phyloP scores from a whole-genome alignment of 2,329 filamentous ascomycete genomes.

The Corniculantispora saksenae region DNA sequence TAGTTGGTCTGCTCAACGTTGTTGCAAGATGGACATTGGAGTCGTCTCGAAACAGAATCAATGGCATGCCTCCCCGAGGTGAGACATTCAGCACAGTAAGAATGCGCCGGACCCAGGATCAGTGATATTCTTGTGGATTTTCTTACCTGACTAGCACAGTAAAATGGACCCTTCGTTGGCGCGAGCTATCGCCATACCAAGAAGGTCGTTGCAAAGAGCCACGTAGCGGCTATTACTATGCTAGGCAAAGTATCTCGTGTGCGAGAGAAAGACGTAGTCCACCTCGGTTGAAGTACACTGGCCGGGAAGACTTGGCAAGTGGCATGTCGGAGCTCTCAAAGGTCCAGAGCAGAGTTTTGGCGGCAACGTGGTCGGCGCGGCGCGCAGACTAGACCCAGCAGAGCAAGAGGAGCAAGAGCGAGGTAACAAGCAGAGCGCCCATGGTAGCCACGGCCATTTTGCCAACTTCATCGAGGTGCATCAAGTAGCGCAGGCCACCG shows the following conservation, averaged over 20 bases:
- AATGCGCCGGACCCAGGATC: not conserved
- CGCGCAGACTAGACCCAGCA: not conserved
- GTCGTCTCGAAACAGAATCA: not conserved
- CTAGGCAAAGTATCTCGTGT: not conserved
- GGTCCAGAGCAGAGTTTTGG: not conserved
- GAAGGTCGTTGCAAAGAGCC: not conserved
- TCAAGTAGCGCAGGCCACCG: conserved; percentile 13
- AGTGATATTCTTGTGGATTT: not conserved
- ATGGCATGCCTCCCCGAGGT: not conserved
- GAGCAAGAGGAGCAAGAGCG: not conserved
- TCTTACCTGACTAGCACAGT: not conserved
- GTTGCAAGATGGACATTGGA: not conserved
- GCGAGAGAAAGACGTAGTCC: not conserved
- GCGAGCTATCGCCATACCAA: not conserved
- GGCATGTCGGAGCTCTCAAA: not conserved
- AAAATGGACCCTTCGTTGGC: not conserved
- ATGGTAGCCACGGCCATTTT: not conserved
- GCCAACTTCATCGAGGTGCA: conserved; percentile 17
- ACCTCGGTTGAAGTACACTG: not conserved
- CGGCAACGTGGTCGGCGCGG: not conserved
- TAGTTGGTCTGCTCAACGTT: not conserved
- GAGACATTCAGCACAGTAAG: not conserved
- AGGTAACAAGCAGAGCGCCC: not conserved
- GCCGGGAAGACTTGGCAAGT: not conserved
- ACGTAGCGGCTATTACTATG: not conserved